A percentile compares a stretch with the other conserved stretches of the same genome.
Conservation (phyloP, 371 early-diverging fungal genomes). For the Umbelopsis sp. region DNA sequence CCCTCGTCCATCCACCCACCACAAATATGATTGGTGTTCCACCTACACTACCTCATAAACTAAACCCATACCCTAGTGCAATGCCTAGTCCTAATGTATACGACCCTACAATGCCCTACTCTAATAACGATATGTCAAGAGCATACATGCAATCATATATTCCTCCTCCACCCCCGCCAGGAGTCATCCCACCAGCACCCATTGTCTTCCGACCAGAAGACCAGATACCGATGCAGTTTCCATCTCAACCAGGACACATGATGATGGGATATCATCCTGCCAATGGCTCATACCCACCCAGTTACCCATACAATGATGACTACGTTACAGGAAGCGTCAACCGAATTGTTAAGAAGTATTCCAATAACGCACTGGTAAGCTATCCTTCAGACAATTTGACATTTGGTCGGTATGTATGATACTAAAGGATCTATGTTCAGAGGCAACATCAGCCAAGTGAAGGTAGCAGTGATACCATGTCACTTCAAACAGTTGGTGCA, state of each 20-base stretch:
- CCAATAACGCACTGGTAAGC: conserved; percentile 8
- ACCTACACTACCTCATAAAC: background rate
- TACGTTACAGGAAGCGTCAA: conserved; percentile 14
- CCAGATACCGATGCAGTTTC: conserved; percentile 2
- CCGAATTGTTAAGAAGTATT: conserved; percentile 12
- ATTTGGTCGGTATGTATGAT: background rate
- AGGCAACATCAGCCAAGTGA: conserved; percentile 5
- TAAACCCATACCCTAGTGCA: conserved; percentile 3
- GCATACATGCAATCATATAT: conserved; percentile 1
- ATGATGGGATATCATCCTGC: conserved; percentile 16
- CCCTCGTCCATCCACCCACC: background rate
- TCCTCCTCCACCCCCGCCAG: conserved; percentile 20
- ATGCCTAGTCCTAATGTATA: conserved; percentile 10
- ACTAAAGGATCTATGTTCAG: background rate
- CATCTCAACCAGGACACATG: background rate
- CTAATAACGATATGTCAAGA: conserved; percentile 6
- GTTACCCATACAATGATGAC: conserved; percentile 2
- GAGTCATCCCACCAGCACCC: conserved; percentile 25
- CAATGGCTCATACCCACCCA: conserved; percentile 1
- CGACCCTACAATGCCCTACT: conserved; percentile 2
- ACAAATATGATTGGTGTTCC: background rate
- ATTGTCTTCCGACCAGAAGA: conserved; percentile 6
- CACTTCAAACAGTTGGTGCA: background rate
- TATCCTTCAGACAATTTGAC: background rate
- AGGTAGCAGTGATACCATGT: conserved; percentile 1